Evolutionary conservation across 208 protist genomes (phyloP).

Genomic region (Crithidia brevicula): DNA sequence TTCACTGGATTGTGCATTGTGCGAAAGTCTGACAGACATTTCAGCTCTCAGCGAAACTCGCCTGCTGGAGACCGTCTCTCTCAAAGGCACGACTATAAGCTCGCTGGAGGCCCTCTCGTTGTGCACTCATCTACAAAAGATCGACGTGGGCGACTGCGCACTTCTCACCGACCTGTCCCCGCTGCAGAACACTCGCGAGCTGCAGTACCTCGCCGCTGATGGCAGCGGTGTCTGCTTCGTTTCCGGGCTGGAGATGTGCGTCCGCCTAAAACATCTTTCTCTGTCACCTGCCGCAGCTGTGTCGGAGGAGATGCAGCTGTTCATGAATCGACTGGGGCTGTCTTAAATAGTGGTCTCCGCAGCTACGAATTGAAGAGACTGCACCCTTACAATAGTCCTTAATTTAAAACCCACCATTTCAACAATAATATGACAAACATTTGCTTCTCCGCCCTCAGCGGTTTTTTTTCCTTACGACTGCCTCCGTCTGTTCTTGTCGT

Average conservation of each 20-base stretch:
- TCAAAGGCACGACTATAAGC: neutral
- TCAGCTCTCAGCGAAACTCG: neutral
- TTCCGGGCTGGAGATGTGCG: neutral
- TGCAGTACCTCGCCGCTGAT: neutral
- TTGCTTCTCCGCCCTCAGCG: too few species aligned
- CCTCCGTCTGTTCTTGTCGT: too few species aligned
- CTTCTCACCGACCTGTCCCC: neutral
- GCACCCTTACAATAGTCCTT: too few species aligned
- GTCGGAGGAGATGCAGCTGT: neutral
- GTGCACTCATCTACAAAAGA: neutral
- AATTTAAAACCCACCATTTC: too few species aligned
- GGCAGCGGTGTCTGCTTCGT: neutral
- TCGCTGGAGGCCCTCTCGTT: neutral
- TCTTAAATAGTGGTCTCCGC: too few species aligned
- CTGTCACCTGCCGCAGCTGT: neutral
- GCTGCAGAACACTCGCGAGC: neutral
- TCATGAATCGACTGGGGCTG: neutral
- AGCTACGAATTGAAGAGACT: too few species aligned
- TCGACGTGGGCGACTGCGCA: neutral
- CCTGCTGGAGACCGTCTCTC: neutral
- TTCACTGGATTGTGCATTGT: neutral
- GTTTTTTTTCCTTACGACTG: too few species aligned
- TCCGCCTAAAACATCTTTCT: neutral
- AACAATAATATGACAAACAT: too few species aligned
- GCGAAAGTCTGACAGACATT: neutral